Conservation (phyloP, 1,284 basidiomycete species). For the Sphagnurus paluster region DNA sequence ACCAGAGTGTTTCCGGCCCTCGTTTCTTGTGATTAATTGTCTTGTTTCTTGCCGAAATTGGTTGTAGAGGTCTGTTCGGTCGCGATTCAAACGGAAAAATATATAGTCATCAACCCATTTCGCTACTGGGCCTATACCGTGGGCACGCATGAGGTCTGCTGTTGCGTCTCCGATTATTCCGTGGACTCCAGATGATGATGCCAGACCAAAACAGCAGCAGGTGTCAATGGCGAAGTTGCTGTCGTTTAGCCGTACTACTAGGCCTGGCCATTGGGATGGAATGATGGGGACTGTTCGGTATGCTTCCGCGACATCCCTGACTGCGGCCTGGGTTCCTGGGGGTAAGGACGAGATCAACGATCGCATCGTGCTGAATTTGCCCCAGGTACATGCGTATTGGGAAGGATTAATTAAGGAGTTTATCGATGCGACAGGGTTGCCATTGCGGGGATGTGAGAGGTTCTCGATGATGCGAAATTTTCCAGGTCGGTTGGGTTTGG, state of each 20-base stretch:
- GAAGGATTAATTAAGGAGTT: constrained; percentile 32
- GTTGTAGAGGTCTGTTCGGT: constrained; percentile 25
- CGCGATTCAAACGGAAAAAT: constrained; percentile 27
- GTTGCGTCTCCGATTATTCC: constrained; percentile 26
- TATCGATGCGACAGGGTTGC: constrained; percentile 24
- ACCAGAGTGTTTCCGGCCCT: constrained; percentile 19
- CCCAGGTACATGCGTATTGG: constrained; percentile 38
- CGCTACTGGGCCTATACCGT: constrained; percentile 31
- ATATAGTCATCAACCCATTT: constrained; percentile 44
- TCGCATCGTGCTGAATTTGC: constrained; percentile 29
- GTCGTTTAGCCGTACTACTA: constrained; percentile 21
- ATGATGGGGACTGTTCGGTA: constrained; percentile 32
- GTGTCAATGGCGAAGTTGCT: constrained; percentile 27
- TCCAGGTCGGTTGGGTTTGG: constrained; percentile 24
- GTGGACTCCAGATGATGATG: constrained; percentile 25
- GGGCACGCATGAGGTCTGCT: constrained; percentile 22
- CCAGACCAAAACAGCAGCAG: constrained; percentile 28
- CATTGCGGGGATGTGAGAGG: constrained; percentile 30
- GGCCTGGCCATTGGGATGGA: constrained; percentile 32
- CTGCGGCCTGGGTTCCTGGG: constrained; percentile 30
- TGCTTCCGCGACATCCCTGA: constrained; percentile 31
- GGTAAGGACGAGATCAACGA: constrained; percentile 27
- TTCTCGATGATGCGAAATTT: constrained; percentile 33
- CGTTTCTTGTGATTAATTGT: constrained; percentile 7
- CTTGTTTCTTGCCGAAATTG: constrained; percentile 1